Conservation (phyloP, 2,329 filamentous ascomycete genomes). For the Ambrosiella cleistominuta region DNA sequence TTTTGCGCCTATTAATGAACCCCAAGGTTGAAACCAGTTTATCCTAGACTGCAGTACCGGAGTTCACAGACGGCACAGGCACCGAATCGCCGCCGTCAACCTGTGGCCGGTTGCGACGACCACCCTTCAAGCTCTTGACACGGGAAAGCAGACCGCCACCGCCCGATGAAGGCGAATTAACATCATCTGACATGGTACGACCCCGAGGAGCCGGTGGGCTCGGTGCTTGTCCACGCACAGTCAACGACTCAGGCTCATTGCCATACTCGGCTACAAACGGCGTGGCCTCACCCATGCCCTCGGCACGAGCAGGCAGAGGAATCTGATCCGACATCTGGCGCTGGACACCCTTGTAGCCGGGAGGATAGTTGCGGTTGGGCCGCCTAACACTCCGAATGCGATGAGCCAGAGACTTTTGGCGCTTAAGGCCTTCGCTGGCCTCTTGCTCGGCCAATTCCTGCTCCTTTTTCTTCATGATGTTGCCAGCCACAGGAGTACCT, state of each 20-base stretch:
- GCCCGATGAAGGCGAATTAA: not conserved
- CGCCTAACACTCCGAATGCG: conserved; percentile 73
- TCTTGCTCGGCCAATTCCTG: conserved; percentile 45
- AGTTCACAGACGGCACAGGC: conserved; percentile 13
- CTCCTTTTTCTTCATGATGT: conserved; percentile 59
- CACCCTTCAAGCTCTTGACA: conserved; percentile 68
- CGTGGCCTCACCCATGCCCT: conserved; percentile 9
- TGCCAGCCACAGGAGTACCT: conserved; percentile 70
- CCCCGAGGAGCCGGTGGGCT: conserved; percentile 9
- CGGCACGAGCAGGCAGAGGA: conserved; percentile 10
- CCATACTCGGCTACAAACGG: conserved; percentile 38
- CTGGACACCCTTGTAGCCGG: conserved; percentile 24
- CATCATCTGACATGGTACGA: conserved; percentile 9
- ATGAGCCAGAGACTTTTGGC: conserved; percentile 91
- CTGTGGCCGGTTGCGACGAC: conserved; percentile 24
- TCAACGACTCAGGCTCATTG: conserved; percentile 35
- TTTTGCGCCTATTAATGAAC: conserved; percentile 13
- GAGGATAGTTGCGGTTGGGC: conserved; percentile 18
- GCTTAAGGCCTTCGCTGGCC: conserved; percentile 44
- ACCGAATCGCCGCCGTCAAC: conserved; percentile 11
- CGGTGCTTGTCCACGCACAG: conserved; percentile 22
- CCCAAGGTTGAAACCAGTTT: conserved; percentile 13
- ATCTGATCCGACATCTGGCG: conserved; percentile 24
- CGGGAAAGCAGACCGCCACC: conserved; percentile 53
- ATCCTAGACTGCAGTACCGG: conserved; percentile 26